phyloP scores from a whole-genome alignment of 768 basidiomycete species.

The Russula dissimulans region DNA sequence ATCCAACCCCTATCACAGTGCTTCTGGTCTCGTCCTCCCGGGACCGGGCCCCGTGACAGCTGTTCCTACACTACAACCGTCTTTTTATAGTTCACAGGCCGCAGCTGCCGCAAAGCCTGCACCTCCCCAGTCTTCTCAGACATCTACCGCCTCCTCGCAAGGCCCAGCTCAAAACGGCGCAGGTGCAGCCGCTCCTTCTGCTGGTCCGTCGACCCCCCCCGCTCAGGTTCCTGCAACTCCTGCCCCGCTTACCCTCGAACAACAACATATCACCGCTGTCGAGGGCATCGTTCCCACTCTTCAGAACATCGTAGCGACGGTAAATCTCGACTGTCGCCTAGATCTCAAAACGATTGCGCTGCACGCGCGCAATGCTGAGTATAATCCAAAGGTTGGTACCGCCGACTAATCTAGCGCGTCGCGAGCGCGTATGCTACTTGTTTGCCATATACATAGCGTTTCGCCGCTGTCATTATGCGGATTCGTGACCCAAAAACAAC shows the following conservation, averaged over 20 bases:
- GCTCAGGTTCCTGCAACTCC: slow-evolving; percentile 58
- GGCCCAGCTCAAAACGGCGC: neutral
- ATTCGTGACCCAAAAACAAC: slow-evolving; percentile 99
- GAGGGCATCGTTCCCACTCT: slow-evolving; percentile 98
- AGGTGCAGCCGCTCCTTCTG: slow-evolving; percentile 32
- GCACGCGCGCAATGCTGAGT: slow-evolving; percentile 97
- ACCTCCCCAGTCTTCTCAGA: slow-evolving; percentile 22
- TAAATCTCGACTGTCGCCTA: slow-evolving; percentile 92
- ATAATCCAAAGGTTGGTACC: slow-evolving; percentile 97
- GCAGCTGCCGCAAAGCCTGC: slow-evolving; percentile 26
- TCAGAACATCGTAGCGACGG: slow-evolving; percentile 99
- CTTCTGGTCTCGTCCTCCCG: slow-evolving; percentile 42
- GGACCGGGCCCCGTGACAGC: slow-evolving; percentile 46
- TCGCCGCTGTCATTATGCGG: slow-evolving; percentile 99
- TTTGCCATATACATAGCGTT: slow-evolving; percentile 73
- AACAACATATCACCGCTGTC: slow-evolving; percentile 92
- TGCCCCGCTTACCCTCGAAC: slow-evolving; percentile 71
- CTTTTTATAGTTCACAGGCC: slow-evolving; percentile 22
- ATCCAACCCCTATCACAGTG: slow-evolving; percentile 32
- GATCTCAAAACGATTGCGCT: slow-evolving; percentile 98
- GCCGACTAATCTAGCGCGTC: slow-evolving; percentile 37
- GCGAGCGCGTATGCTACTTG: slow-evolving; percentile 51
- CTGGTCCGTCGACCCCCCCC: slow-evolving; percentile 50
- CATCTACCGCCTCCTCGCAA: slow-evolving; percentile 23
- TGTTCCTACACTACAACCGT: slow-evolving; percentile 32